Evolutionary conservation across 2,329 filamentous ascomycete species (phyloP).

Genomic region (Scedosporium boydii): DNA sequence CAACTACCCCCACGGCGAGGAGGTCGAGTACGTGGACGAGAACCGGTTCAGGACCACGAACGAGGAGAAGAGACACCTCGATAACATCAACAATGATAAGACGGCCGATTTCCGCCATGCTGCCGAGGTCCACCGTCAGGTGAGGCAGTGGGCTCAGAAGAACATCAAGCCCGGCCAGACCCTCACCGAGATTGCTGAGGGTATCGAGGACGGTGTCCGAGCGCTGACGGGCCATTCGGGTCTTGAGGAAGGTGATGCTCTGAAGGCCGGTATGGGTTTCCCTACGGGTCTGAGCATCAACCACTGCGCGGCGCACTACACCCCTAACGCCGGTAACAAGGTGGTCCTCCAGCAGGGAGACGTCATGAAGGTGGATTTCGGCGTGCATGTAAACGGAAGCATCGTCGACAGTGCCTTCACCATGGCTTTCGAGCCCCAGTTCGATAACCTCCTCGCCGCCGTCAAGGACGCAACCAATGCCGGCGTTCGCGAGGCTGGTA

Average conservation of each 20-base stretch:
- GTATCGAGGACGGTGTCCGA: constrained; percentile 69
- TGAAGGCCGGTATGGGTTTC: constrained; percentile 69
- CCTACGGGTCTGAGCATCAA: constrained; percentile 71
- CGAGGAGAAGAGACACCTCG: constrained; percentile 76
- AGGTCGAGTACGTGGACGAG: constrained; percentile 68
- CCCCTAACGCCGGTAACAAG: constrained; percentile 70
- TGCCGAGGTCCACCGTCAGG: constrained; percentile 68
- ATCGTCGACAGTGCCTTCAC: constrained; percentile 80
- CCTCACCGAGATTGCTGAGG: constrained; percentile 67
- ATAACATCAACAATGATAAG: constrained; percentile 67
- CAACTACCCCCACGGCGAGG: constrained; percentile 67
- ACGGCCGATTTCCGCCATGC: constrained; percentile 65
- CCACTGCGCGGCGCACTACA: constrained; percentile 70
- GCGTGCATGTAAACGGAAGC: constrained; percentile 69
- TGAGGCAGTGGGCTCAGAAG: constrained; percentile 66
- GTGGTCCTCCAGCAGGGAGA: constrained; percentile 63
- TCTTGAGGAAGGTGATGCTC: constrained; percentile 61
- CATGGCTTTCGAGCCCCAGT: constrained; percentile 63
- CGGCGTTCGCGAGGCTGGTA: constrained; percentile 71
- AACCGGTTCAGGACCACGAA: constrained; percentile 71
- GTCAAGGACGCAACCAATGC: constrained; percentile 75
- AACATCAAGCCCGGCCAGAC: constrained; percentile 67
- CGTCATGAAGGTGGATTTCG: constrained; percentile 77
- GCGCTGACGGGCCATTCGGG: constrained; percentile 63
- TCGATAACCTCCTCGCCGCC: constrained; percentile 64